Evolutionary conservation across 495 filamentous ascomycete genomes (phyloP).

Genomic region (Penicillium tannophilum): DNA sequence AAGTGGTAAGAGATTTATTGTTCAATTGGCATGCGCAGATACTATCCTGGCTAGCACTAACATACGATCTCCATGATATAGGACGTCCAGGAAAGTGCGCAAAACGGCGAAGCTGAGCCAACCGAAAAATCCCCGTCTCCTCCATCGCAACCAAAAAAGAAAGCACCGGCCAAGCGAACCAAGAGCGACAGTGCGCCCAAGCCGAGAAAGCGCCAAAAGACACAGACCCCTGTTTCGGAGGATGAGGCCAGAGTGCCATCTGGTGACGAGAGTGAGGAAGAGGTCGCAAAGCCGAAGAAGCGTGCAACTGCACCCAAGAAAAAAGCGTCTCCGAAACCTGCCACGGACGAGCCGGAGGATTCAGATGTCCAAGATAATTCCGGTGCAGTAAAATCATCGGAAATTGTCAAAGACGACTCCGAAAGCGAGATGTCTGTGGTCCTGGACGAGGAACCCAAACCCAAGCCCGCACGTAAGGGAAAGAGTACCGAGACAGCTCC

Average conservation of each 20-base stretch:
- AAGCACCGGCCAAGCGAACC: slow-evolving; percentile 30
- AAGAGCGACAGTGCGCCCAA: slow-evolving; percentile 24
- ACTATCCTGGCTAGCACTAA: neutral
- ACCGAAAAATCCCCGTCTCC: slow-evolving; percentile 13
- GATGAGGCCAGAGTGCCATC: slow-evolving; percentile 24
- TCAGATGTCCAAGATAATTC: slow-evolving; percentile 27
- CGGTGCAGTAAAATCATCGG: slow-evolving; percentile 4
- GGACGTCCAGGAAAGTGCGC: slow-evolving; percentile 35
- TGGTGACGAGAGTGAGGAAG: slow-evolving; percentile 29
- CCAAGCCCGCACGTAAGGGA: slow-evolving; percentile 52
- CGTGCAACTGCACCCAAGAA: slow-evolving; percentile 22
- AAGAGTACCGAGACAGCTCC: slow-evolving; percentile 33
- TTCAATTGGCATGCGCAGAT: neutral
- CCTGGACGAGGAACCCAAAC: slow-evolving; percentile 68
- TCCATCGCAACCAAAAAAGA: slow-evolving; percentile 24
- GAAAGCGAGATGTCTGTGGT: slow-evolving; percentile 82
- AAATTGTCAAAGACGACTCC: slow-evolving; percentile 53
- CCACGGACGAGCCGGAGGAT: slow-evolving; percentile 24
- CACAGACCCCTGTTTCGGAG: slow-evolving; percentile 31
- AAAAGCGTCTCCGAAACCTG: slow-evolving; percentile 29
- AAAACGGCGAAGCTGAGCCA: slow-evolving; percentile 15
- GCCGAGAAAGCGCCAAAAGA: slow-evolving; percentile 43
- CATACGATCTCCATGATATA: slow-evolving; percentile 10
- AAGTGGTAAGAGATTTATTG: slow-evolving; percentile 58
- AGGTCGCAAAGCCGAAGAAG: slow-evolving; percentile 29